phyloP scores from a whole-genome alignment of 441 rosid species.

The Bocquillonia castaneifolia region DNA sequence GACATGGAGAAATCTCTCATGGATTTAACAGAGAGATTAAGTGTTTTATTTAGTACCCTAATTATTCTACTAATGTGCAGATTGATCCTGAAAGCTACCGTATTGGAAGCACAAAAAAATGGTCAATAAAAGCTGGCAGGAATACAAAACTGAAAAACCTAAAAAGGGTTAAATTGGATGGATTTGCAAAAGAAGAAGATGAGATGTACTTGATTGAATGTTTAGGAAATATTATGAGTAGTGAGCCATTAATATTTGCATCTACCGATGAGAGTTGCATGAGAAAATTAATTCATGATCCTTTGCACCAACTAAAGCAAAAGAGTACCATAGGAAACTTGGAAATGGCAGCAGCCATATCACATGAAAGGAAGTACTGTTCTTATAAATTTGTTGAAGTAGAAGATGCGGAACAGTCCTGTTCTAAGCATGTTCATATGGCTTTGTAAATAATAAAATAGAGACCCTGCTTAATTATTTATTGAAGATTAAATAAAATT shows the following conservation, averaged over 20 bases:
- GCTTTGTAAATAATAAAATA: not conserved
- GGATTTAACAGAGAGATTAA: too few species aligned
- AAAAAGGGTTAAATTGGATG: constrained; percentile 42
- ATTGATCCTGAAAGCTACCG: constrained; percentile 39
- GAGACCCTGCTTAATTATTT: not conserved
- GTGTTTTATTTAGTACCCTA: too few species aligned
- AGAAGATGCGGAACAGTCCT: constrained; percentile 11
- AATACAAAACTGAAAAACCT: constrained; percentile 31
- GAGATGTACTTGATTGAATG: constrained; percentile 29
- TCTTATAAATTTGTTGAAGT: constrained; percentile 17
- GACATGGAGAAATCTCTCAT: not conserved
- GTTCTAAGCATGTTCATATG: constrained; percentile 33
- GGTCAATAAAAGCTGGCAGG: constrained; percentile 26
- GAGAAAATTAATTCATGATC: constrained; percentile 8
- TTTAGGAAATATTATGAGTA: constrained; percentile 24
- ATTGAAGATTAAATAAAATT: not conserved
- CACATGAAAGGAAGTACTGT: constrained; percentile 1
- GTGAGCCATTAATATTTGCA: constrained; percentile 29
- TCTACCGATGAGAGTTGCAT: constrained; percentile 22
- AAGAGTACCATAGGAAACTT: not conserved
- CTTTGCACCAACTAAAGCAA: constrained; percentile 8
- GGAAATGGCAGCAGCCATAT: not conserved
- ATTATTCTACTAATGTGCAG: constrained; percentile 22
- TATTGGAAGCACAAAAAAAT: constrained; percentile 11
- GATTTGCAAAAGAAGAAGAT: constrained; percentile 30